Conservation (phyloP, 2,329 filamentous ascomycete genomes). For the Ceratocystis cacaofunesta region DNA sequence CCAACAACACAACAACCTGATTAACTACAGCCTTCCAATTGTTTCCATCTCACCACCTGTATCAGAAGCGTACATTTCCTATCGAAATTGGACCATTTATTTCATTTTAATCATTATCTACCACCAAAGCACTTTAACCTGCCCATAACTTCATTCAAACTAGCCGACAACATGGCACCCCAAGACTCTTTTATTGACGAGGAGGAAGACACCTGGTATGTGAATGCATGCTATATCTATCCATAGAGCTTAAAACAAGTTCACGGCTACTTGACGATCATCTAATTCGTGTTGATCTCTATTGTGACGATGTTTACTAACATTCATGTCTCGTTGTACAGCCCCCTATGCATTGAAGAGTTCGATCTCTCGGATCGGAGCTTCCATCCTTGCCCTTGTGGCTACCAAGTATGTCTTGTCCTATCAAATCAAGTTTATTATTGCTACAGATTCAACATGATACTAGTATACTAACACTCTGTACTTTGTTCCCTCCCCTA, state of each 20-base stretch:
- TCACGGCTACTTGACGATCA: not conserved
- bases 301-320: not conserved
- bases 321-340: conserved; percentile 28
- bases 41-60: not conserved
- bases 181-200: conserved; percentile 59
- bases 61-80: not conserved
- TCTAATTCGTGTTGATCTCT: not conserved
- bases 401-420: conserved; percentile 64
- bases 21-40: not conserved
- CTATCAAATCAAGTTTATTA: conserved; percentile 4
- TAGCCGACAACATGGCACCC: conserved; percentile 40
- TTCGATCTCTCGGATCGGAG: conserved; percentile 96
- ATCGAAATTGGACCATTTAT: not conserved
- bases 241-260: not conserved
- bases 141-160: conserved; percentile 9
- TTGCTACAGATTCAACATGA: not conserved
- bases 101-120: conserved; percentile 16
- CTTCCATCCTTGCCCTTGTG: conserved; percentile 92
- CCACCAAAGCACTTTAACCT: conserved; percentile 18
- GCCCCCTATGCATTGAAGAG: conserved; percentile 96
- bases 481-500: not conserved
- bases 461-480: not conserved
- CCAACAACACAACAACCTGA: not conserved
- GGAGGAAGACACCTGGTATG: conserved; percentile 55
- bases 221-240: conserved; percentile 9